Percentiles rank a stretch among this genome's conserved stretches.
These are phyloP conservation scores for Thuja plicata DNA, from an alignment of 83 land plant species.

Conservation along the genomic window DNA sequence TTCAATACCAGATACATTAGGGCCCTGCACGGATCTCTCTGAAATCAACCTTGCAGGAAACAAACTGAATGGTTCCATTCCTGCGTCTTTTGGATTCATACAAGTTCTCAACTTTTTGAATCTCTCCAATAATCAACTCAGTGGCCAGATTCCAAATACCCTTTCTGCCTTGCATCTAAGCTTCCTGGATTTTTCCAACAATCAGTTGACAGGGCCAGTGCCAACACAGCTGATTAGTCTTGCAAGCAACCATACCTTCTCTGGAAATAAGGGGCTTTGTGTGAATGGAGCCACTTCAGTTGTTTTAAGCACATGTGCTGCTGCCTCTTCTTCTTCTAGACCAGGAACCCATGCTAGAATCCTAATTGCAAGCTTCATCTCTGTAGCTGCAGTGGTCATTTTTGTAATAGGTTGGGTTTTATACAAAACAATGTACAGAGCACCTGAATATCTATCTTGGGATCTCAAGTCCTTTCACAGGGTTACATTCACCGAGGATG, in stretches of 20 bases:
- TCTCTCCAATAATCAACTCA: constrained; percentile 37
- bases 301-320: constrained; percentile 11
- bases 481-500: constrained; percentile 40
- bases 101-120: constrained; percentile 26
- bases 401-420: not conserved
- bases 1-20: constrained; percentile 15
- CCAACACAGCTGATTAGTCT: constrained; percentile 24
- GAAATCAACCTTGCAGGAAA: constrained; percentile 29
- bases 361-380: not conserved
- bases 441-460: constrained; percentile 26
- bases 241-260: constrained; percentile 22
- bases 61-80: constrained; percentile 28
- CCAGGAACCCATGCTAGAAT: not conserved
- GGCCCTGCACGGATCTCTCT: constrained; percentile 16
- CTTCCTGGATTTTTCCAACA: constrained; percentile 37
- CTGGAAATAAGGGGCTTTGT: constrained; percentile 27
- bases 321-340: not conserved
- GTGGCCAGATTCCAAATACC: constrained; percentile 32
- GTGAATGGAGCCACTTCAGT: not conserved
- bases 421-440: not conserved
- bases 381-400: not conserved
- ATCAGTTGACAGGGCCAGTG: constrained; percentile 26
- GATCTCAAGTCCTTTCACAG: constrained; percentile 44
- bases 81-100: constrained; percentile 22
- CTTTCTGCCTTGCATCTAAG: constrained; percentile 24